Evolutionary conservation across 2,329 filamentous ascomycete species (phyloP).

Genomic region (Colletotrichum godetiae): DNA sequence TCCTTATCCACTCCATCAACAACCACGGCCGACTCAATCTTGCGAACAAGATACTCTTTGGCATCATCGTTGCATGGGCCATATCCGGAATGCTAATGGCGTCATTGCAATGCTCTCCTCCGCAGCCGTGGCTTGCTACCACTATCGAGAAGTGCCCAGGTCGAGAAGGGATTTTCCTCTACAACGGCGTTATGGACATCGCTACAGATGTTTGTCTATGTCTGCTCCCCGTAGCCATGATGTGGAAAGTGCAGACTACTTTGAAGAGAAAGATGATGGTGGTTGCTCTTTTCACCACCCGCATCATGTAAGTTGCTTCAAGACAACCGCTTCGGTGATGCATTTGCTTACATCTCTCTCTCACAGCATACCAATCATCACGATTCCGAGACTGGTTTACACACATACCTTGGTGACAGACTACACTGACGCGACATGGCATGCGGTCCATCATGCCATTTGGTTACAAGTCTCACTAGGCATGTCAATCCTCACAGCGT

Average conservation of each 20-base stretch:
- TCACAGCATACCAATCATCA: not conserved
- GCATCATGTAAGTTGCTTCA: not conserved
- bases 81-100: not conserved
- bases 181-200: slow-evolving; percentile 2
- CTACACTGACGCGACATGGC: not conserved
- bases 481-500: slow-evolving; percentile 8
- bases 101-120: slow-evolving; percentile 9
- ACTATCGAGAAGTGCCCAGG: not conserved
- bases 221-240: slow-evolving; percentile 5
- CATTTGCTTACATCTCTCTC: not conserved
- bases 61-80: not conserved
- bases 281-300: not conserved
- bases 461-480: slow-evolving; percentile 8
- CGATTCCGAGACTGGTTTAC: not conserved
- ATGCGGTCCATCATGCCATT: not conserved
- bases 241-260: slow-evolving; percentile 15
- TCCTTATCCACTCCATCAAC: slow-evolving; percentile 7
- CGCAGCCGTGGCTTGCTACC: not conserved
- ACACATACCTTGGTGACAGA: not conserved
- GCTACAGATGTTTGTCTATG: not conserved
- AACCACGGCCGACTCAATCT: not conserved
- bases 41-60: not conserved
- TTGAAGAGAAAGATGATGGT: not conserved
- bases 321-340: not conserved
- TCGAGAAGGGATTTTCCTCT: not conserved